Conservation (phyloP, 2,329 filamentous ascomycete species). For the Penicillium sp. region DNA sequence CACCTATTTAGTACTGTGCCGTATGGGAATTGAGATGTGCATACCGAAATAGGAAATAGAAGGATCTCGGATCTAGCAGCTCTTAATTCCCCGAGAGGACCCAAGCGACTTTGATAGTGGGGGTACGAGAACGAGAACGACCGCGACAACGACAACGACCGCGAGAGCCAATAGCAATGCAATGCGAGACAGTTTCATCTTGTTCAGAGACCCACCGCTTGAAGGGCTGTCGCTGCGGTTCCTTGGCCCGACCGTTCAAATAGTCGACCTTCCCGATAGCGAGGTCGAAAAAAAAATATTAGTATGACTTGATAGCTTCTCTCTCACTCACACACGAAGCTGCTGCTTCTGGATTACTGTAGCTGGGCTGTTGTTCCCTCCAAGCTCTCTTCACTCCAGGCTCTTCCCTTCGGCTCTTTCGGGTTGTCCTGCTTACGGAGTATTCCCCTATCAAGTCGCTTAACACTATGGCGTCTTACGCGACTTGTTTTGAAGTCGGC, state of each 20-base stretch:
- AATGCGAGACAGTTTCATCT: background rate
- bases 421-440: background rate
- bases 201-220: background rate
- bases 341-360: background rate
- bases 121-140: constrained; percentile 26
- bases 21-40: too few relatives aligned
- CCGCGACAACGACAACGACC: constrained; percentile 24
- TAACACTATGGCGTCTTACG: constrained; percentile 22
- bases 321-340: background rate
- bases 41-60: background rate
- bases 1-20: too few relatives aligned
- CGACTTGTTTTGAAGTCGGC: constrained; percentile 38
- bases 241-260: constrained; percentile 3
- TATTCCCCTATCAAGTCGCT: background rate
- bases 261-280: background rate
- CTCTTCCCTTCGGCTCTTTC: background rate
- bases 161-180: constrained; percentile 17
- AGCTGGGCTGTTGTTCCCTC: background rate
- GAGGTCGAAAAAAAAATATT: background rate
- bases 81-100: constrained; percentile 4
- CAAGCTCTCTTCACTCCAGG: background rate
- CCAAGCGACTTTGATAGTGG: constrained; percentile 8
- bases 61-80: background rate
- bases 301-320: background rate
- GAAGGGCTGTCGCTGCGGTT: background rate